These are phyloP conservation scores for Nevesoporus exiguus DNA, from an alignment of 768 basidiomycete species.

Conservation along the genomic window DNA sequence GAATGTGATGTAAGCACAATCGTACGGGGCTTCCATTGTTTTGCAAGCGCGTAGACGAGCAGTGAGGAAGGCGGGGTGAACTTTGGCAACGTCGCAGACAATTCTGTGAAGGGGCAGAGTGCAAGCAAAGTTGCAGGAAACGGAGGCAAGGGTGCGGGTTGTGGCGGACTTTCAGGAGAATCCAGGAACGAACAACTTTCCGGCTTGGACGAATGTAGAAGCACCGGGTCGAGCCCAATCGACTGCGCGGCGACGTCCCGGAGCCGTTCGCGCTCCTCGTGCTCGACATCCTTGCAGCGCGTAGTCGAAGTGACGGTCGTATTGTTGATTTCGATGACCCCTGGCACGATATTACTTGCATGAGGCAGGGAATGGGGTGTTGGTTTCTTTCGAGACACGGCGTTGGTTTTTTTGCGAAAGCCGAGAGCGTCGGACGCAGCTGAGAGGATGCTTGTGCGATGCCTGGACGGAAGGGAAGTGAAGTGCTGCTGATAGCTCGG, in stretches of 20 bases:
- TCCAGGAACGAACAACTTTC: constrained; percentile 12
- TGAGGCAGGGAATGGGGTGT: constrained; percentile 21
- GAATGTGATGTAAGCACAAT: constrained; percentile 53
- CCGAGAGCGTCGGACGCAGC: constrained; percentile 52
- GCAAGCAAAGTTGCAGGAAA: constrained; percentile 59
- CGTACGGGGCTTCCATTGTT: constrained; percentile 66
- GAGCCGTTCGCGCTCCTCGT: constrained; percentile 71
- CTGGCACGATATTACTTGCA: constrained; percentile 51
- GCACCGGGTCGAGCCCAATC: constrained; percentile 60
- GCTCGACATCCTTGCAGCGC: constrained; percentile 51
- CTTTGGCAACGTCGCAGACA: constrained; percentile 57
- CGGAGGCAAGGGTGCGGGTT: constrained; percentile 36
- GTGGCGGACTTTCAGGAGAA: constrained; percentile 15
- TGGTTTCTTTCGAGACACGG: constrained; percentile 38
- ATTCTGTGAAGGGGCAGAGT: constrained; percentile 50
- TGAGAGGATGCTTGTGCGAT: constrained; percentile 46
- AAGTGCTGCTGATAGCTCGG: constrained; percentile 6
- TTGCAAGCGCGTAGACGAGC: constrained; percentile 68
- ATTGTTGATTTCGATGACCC: constrained; percentile 65
- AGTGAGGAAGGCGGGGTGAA: constrained; percentile 66
- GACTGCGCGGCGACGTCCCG: constrained; percentile 76
- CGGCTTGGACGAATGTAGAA: constrained; percentile 37
- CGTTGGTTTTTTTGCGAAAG: constrained; percentile 42
- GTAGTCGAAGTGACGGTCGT: constrained; percentile 15
- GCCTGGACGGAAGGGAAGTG: constrained; percentile 25